Percentiles rank a stretch among this genome's conserved stretches.
These are phyloP conservation scores for Neonectria sp. DNA, from an alignment of 2,329 filamentous ascomycete species.

Conservation along the genomic window DNA sequence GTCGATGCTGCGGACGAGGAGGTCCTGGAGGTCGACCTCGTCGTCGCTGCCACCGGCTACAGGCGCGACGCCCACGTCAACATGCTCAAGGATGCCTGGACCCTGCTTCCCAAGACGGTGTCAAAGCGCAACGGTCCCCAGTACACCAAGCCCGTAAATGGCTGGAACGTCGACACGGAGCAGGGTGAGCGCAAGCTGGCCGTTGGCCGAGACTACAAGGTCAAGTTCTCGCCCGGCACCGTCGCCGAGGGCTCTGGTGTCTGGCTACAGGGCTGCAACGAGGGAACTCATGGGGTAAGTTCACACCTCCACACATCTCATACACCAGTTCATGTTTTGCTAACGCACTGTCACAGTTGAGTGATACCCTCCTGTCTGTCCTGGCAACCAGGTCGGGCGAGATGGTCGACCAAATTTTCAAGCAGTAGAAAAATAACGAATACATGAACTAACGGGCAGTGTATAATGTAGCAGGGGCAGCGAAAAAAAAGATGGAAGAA, in stretches of 20 bases:
- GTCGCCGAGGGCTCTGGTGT: conserved; percentile 84
- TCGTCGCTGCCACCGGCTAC: conserved; percentile 93
- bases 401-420: conserved; percentile 83
- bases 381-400: conserved; percentile 83
- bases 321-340: conserved; percentile 22
- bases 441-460: conserved; percentile 40
- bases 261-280: conserved; percentile 95
- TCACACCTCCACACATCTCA: conserved; percentile 8
- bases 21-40: conserved; percentile 80
- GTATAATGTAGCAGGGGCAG: conserved; percentile 44
- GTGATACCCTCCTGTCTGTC: conserved; percentile 86
- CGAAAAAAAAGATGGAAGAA: conserved; percentile 45
- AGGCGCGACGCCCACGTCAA: conserved; percentile 82
- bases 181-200: conserved; percentile 67
- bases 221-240: conserved; percentile 77
- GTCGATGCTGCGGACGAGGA: conserved; percentile 64
- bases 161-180: conserved; percentile 59
- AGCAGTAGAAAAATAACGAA: conserved; percentile 44
- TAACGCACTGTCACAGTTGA: conserved; percentile 67
- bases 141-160: conserved; percentile 54
- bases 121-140: conserved; percentile 46
- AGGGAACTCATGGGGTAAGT: conserved; percentile 92
- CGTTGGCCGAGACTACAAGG: conserved; percentile 83
- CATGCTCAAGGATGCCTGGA: conserved; percentile 78
- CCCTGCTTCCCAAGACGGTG: conserved; percentile 73